These are phyloP conservation scores for Kitagawia praeruptora DNA, from an alignment of 129 eudicot genomes.

Conservation along the genomic window DNA sequence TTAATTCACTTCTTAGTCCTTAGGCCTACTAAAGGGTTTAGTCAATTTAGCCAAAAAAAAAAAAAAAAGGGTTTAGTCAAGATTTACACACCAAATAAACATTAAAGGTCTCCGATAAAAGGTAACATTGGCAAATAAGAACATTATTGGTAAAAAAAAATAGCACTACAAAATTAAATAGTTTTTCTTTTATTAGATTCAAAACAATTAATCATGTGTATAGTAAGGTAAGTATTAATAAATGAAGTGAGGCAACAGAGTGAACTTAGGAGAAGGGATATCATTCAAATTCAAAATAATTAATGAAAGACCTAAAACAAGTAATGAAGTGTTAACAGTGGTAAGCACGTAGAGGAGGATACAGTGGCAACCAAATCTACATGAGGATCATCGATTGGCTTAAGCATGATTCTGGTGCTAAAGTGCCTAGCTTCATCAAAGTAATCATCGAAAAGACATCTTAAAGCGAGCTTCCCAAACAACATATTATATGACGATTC, in stretches of 20 bases:
- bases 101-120: background rate
- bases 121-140: background rate
- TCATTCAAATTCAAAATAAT: too few relatives aligned
- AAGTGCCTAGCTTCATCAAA: slow-evolving; percentile 82
- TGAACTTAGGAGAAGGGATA: too few relatives aligned
- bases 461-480: slow-evolving; percentile 82
- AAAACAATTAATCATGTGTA: background rate
- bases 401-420: slow-evolving; percentile 70
- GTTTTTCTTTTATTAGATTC: too few relatives aligned
- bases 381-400: slow-evolving; percentile 92
- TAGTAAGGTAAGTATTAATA: background rate
- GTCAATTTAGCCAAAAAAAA: too few relatives aligned
- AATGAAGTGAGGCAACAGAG: too few relatives aligned
- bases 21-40: background rate
- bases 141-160: too few relatives aligned
- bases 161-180: too few relatives aligned
- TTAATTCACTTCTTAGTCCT: background rate
- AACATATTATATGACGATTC: slow-evolving; percentile 84
- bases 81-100: background rate
- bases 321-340: background rate
- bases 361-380: slow-evolving; percentile 89
- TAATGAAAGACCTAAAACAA: background rate
- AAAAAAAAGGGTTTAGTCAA: background rate
- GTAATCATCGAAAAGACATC: slow-evolving; percentile 82
- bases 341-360: slow-evolving; percentile 28